Percentiles rank a stretch among this genome's conserved stretches.
These are phyloP conservation scores for Xanthoceras sorbifolium DNA, from an alignment of 345 rosid species.

Conservation along the genomic window DNA sequence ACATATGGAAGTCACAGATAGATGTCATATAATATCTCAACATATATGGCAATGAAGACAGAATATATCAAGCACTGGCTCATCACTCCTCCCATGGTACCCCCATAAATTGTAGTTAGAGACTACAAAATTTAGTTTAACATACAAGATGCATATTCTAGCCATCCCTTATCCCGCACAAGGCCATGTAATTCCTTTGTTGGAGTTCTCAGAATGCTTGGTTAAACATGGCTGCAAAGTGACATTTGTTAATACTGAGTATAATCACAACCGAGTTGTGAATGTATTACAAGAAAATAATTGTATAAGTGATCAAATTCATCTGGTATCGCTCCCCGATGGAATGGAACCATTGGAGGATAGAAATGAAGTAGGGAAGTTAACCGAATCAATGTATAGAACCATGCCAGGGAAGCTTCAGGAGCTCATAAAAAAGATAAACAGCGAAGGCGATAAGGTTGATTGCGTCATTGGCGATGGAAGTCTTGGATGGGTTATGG, in stretches of 20 bases:
- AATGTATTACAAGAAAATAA: neutral
- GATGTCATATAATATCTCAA: too few species aligned
- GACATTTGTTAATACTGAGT: slow-evolving; percentile 10
- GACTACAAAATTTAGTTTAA: too few species aligned
- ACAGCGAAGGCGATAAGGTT: slow-evolving; percentile 1
- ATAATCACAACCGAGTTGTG: slow-evolving; percentile 7
- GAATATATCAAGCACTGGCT: too few species aligned
- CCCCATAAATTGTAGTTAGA: too few species aligned
- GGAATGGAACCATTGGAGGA: slow-evolving; percentile 17
- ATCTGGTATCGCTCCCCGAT: slow-evolving; percentile 18
- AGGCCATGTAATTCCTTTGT: slow-evolving; percentile 14
- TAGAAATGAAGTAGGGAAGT: neutral
- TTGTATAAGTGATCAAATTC: neutral
- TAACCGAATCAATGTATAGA: neutral
- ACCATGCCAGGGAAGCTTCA: slow-evolving; percentile 19
- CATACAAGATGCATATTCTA: too few species aligned
- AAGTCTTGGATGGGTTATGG: neutral
- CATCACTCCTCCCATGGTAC: too few species aligned
- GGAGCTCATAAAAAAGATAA: slow-evolving; percentile 12
- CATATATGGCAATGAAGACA: too few species aligned
- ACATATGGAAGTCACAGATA: too few species aligned
- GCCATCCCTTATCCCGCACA: neutral
- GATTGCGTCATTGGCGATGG: slow-evolving; percentile 18
- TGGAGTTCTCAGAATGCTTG: slow-evolving; percentile 13
- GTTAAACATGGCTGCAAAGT: slow-evolving; percentile 20